Base-by-base conservation (phyloP, 2,329 filamentous ascomycete genomes). In the Chrysosporium keratinophilum region DNA sequence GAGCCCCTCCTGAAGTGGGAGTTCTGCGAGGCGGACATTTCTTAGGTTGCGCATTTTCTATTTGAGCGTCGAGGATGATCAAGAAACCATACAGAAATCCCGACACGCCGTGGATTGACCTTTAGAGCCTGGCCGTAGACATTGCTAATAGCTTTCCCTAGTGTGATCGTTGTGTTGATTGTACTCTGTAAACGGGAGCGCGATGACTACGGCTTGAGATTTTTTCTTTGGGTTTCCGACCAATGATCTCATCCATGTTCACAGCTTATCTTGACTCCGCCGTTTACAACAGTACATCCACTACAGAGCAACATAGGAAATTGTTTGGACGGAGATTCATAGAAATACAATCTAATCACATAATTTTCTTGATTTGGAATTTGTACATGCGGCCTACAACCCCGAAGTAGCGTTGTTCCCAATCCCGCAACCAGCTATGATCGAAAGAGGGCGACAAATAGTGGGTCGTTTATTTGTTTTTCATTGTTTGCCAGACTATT, bases 1-100 rank as follows among this genome's bases (percentile, higher is more conserved):
- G 54, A 83, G 73, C 57, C 80, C 76, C 58, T 77, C 69, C 50
- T 78, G 75, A 59, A 82, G 75, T 61, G 74, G 78, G 73, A 83
- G 83, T 66, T 80, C 76, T 62, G 79, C 78, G 67, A 87, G 83
- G 65, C 79, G 81, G 63, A 89, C 82, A 68, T 84, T 89, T 71
- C 82, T 84, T 62, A 97, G 78, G 70, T 96, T 97, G 67, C 88
- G 85, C 91, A 97, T 97, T 50, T 54, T 58, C 31, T 45, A 40
- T 50, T 10, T 37, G 39, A 33, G 12, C 37, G 33, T 15, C 31
- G 23, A 19, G 41, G 31, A 19, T 15, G 28, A 19, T 40, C 33
- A 41, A 23, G 34, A 46, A 41, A 33, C 40, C 33, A 5, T 10
- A 11, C n/a, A 35, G 15, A 35, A 35, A 34, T 42, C 39, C 11